phyloP scores from a whole-genome alignment of 306 rosid species.

The Styphnolobium japonicum region DNA sequence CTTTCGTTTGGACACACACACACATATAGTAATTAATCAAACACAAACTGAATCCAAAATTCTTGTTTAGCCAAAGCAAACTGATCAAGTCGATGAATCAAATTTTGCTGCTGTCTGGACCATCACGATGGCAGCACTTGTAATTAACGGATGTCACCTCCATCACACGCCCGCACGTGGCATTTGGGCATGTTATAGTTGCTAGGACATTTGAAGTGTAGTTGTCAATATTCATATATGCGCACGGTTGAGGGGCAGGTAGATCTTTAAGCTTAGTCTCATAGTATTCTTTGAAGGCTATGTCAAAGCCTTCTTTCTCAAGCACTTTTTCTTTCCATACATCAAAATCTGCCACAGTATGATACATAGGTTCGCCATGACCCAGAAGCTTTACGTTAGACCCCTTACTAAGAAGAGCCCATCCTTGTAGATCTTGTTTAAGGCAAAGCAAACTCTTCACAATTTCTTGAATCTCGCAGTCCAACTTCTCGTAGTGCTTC shows the following conservation, averaged over 20 bases:
- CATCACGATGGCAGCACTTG: constrained; percentile 22
- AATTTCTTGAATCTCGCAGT: background rate
- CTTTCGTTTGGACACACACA: background rate
- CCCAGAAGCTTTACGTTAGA: background rate
- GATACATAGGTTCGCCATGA: background rate
- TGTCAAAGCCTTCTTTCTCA: background rate
- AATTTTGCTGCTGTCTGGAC: background rate
- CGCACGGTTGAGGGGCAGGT: constrained; percentile 16
- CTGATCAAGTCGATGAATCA: background rate
- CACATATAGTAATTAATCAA: background rate
- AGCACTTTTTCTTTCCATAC: background rate
- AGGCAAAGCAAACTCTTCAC: constrained; percentile 16
- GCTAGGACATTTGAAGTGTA: constrained; percentile 3
- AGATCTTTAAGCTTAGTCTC: background rate
- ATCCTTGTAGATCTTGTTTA: constrained; percentile 2
- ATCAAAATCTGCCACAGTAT: background rate
- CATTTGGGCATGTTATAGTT: constrained; percentile 24
- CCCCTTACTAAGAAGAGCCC: constrained; percentile 25
- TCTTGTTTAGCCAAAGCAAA: background rate
- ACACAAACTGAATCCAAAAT: background rate
- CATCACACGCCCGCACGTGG: constrained; percentile 17
- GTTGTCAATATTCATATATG: constrained; percentile 3
- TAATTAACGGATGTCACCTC: constrained; percentile 18
- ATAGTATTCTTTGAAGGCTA: constrained; percentile 11
- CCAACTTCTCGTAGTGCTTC: background rate